Conservation (phyloP, 2,329 filamentous ascomycete genomes). For the Fusarium solani-melongenae region DNA sequence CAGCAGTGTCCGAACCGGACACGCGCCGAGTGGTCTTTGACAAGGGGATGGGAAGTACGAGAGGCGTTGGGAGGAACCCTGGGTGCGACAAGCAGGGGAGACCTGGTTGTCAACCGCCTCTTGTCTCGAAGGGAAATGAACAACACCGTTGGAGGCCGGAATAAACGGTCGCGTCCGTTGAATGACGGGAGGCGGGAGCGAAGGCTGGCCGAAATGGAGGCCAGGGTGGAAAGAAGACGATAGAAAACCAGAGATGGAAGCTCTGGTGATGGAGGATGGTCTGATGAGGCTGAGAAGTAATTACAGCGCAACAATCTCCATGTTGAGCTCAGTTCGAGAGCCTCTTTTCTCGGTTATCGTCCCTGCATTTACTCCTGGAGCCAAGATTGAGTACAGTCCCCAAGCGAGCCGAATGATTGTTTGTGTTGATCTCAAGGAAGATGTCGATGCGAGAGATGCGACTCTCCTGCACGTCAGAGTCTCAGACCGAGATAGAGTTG, state of each 20-base stretch:
- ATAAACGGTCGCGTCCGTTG: background rate
- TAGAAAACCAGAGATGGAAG: background rate
- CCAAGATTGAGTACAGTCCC: background rate
- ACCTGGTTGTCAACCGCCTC: constrained; percentile 27
- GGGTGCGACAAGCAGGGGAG: constrained; percentile 40
- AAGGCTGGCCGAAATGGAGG: background rate
- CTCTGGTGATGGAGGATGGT: background rate
- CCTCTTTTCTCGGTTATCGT: constrained; percentile 3
- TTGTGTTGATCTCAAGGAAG: background rate
- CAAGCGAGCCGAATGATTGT: background rate
- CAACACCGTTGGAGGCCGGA: background rate
- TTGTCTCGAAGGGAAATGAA: constrained; percentile 10
- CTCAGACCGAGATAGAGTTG: constrained; percentile 17
- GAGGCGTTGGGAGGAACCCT: constrained; percentile 3
- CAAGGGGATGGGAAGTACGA: constrained; percentile 11
- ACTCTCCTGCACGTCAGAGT: constrained; percentile 6
- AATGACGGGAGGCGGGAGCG: background rate
- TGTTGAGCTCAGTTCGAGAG: background rate
- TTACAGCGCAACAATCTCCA: background rate
- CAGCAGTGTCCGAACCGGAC: background rate
- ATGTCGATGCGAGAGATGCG: constrained; percentile 5
- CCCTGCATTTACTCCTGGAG: background rate
- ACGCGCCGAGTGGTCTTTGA: constrained; percentile 5
- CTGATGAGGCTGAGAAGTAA: background rate
- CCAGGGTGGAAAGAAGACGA: background rate